Evolutionary conservation across 2,329 filamentous ascomycete genomes (phyloP), one percentile per base, ranked within the genome.

Genomic region (Fusarium tupiense): DNA sequence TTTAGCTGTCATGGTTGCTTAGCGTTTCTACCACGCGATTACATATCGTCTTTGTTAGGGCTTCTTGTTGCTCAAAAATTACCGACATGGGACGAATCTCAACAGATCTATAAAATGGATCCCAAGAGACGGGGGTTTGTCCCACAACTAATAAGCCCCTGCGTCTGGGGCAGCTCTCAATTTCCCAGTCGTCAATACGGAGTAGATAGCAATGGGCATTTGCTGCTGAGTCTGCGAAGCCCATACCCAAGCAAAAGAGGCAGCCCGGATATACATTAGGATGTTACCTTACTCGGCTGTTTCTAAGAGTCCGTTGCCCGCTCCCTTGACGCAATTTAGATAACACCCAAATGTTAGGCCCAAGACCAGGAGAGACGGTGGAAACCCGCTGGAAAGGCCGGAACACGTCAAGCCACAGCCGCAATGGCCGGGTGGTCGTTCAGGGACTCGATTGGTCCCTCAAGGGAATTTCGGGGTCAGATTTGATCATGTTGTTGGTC

Each of bases 91-190:
- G 69, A 69, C 56, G 62, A 68, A 75, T 77, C 76, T 75, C 64
- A 64, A 61, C 68, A 73, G 74, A 69, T 76, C 71, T 77, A 52
- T 66, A 44, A 49, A 53, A 64, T 63, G 63, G 76, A 63, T 69
- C 59, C 72, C 44, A 61, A 64, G 62, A 67, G 67, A 77, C 64
- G 60, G 68, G 63, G 69, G 62, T 38, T 53, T 62, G 73, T 78
- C 72, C 76, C 76, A 78, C 76, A 73, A 58, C 47, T 77, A 77
- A 78, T 77, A 60, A 78, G 73, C 76, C 76, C 76, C 76, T 78
- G 76, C 75, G 47, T 78, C 73, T 54, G 58, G 73, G 70, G 50
- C 63, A 67, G 43, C 61, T 56, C 54, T 66, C 64, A 46, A 74
- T 54, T 67, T 69, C 67, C 50, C 58, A 31, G 54, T 40, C 41